Conservation (phyloP, 2,329 filamentous ascomycete species). For the Fusarium scirpi region DNA sequence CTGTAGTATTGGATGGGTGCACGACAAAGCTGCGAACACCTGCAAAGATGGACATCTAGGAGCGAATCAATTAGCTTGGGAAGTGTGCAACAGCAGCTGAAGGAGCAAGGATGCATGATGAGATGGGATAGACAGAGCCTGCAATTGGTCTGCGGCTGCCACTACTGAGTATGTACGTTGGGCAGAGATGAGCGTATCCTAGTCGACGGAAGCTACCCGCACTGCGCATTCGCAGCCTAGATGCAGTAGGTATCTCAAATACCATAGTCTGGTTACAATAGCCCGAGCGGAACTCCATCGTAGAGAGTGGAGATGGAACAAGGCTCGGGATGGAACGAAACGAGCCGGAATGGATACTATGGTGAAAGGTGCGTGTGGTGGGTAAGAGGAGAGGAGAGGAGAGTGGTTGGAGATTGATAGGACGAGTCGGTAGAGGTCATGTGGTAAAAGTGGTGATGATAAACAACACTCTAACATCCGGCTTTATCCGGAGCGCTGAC, state of each 20-base stretch:
- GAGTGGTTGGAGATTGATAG: slow-evolving; percentile 22
- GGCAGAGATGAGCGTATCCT: slow-evolving; percentile 17
- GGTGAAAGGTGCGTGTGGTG: slow-evolving; percentile 25
- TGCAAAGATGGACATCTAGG: slow-evolving; percentile 16
- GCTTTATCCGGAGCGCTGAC: slow-evolving; percentile 32
- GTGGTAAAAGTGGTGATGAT: slow-evolving; percentile 43
- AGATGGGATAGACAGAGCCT: slow-evolving; percentile 10
- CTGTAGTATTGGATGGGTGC: slow-evolving; percentile 5
- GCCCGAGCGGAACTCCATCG: slow-evolving; percentile 33
- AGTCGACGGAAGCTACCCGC: slow-evolving; percentile 28
- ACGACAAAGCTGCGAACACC: slow-evolving; percentile 30
- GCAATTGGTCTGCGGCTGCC: slow-evolving; percentile 31
- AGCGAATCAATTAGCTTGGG: slow-evolving; percentile 14
- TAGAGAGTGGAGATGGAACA: slow-evolving; percentile 35
- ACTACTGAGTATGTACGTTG: slow-evolving; percentile 14
- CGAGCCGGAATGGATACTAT: slow-evolving; percentile 20
- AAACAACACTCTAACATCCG: slow-evolving; percentile 27
- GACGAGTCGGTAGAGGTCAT: slow-evolving; percentile 36
- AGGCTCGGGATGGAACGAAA: slow-evolving; percentile 38
- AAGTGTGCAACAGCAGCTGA: slow-evolving; percentile 16
- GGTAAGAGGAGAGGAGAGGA: slow-evolving; percentile 2
- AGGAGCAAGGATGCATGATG: slow-evolving; percentile 25
- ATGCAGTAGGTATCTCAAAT: not conserved
- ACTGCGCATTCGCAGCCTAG: not conserved
- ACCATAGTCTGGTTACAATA: slow-evolving; percentile 5